phyloP scores from a whole-genome alignment of 495 filamentous ascomycete species.

The Penicillium cataractarum region DNA sequence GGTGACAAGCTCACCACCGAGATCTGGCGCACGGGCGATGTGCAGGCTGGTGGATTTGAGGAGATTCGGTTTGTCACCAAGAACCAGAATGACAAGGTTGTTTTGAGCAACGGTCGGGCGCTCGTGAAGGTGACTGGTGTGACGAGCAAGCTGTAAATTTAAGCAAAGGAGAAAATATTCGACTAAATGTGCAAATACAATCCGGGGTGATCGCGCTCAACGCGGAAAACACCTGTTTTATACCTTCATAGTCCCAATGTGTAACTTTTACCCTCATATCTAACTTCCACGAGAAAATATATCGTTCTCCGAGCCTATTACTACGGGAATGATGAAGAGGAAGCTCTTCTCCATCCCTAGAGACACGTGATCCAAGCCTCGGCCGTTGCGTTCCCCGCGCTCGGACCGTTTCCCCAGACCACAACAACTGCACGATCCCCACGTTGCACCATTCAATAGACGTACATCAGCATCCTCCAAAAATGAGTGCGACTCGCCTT shows the following conservation, averaged over 20 bases:
- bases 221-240: background rate
- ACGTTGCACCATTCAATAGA: constrained; percentile 1
- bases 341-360: background rate
- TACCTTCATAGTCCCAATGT: background rate
- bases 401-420: constrained; percentile 21
- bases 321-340: background rate
- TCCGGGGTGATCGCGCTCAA: background rate
- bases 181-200: background rate
- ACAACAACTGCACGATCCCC: background rate
- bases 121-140: constrained; percentile 65
- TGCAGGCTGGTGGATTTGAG: constrained; percentile 65
- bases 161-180: background rate
- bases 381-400: constrained; percentile 13
- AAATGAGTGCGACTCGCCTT: constrained; percentile 9
- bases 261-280: too few relatives aligned
- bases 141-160: constrained; percentile 66
- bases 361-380: constrained; percentile 15
- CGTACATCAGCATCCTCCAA: background rate
- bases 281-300: background rate
- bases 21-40: constrained; percentile 58
- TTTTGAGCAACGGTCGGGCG: constrained; percentile 81
- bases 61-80: constrained; percentile 78
- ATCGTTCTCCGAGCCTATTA: background rate
- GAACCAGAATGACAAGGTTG: constrained; percentile 71
- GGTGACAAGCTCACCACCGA: constrained; percentile 59